Base-by-base conservation (phyloP, 139 green algal species). In the Closterium sp. region DNA sequence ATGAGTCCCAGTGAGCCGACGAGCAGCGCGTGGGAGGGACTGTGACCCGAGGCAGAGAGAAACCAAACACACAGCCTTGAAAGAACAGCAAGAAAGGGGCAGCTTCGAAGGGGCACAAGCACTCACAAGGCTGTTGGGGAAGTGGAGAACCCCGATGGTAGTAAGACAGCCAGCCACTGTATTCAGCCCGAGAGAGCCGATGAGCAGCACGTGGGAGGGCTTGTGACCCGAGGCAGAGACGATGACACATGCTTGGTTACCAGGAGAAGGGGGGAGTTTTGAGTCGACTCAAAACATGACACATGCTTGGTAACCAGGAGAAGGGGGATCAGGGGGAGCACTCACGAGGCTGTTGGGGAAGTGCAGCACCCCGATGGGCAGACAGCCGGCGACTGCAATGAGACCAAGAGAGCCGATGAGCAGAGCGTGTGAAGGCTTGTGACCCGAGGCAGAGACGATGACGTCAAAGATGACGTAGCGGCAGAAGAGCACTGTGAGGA, bases 391-490 rank as follows among this genome's bases (percentile, higher is more conserved):
- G 4, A 96, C 95, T 1, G 87, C 32, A 10, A 90, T 91, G 27
- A 98, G 89, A 21, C 98, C 38, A 87, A 98, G 94, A 7, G 93
- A 85, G 27, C 98, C 98, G 24, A 98, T 92, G 90, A 98, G 89
- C n/a, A 98, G 88, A 2, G 96, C 97, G 93, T 98, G 97, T 2
- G 95, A 95, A 1, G 98, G 98, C 17, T 96, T 96, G 0, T 93
- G 45, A 30, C 95, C 94, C 10, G 95, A 95, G 88, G 89, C 34
- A 28, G 92, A 95, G 31, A 96, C 94, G 84, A 98, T 93, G 0
- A 97, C 94, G 89, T 99, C 98, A 92, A 98, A 99, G 13, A 99
- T 88, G 5, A 97, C 97, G 91, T 98, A 98, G n/a, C n/a, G n/a
- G n/a, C n/a, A n/a, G n/a, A n/a, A n/a, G n/a, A n/a, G n/a, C n/a